phyloP scores from a whole-genome alignment of 352 stramenopile species.

The Pythium folliculosum region DNA sequence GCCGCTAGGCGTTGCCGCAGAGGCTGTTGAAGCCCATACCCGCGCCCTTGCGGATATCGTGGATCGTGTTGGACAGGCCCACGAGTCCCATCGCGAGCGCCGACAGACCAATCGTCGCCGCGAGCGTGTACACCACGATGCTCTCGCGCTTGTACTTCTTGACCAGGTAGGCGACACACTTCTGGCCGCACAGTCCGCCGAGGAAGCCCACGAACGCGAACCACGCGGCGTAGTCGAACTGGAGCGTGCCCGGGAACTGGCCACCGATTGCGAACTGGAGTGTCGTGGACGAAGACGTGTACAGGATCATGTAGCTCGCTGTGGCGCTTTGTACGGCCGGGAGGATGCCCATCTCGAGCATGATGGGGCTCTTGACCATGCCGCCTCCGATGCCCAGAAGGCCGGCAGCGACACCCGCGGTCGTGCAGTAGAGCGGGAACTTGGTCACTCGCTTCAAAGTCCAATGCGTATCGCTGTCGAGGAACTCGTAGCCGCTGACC shows the following conservation, averaged over 20 bases:
- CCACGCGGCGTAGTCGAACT: conserved; percentile 92
- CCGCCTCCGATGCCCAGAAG: conserved; percentile 97
- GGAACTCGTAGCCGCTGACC: conserved; percentile 68
- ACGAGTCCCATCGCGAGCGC: conserved; percentile 72
- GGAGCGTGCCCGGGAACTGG: conserved; percentile 66
- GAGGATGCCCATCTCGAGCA: conserved; percentile 97
- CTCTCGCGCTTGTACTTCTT: conserved; percentile 89
- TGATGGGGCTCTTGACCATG: conserved; percentile 97
- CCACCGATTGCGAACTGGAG: conserved; percentile 83
- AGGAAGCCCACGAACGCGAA: conserved; percentile 92
- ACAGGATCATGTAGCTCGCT: conserved; percentile 89
- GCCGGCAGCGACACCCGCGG: conserved; percentile 95
- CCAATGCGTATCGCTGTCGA: conserved; percentile 95
- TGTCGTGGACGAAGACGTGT: conserved; percentile 93
- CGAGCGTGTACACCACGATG: conserved; percentile 83
- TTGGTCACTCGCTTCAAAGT: conserved; percentile 83
- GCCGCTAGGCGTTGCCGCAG: conserved; percentile 53
- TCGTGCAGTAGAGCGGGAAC: conserved; percentile 92
- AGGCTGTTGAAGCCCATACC: conserved; percentile 71
- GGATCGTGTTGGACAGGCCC: conserved; percentile 54
- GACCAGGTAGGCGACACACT: conserved; percentile 87
- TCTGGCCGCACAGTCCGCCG: conserved; percentile 69
- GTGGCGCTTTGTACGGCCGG: conserved; percentile 88
- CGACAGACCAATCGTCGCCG: conserved; percentile 70
- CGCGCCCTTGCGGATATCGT: conserved; percentile 59